Percentiles rank a stretch among this genome's conserved stretches.
Evolutionary conservation across 2,329 filamentous ascomycete species (phyloP).

Genomic region (Aspergillus sp.): DNA sequence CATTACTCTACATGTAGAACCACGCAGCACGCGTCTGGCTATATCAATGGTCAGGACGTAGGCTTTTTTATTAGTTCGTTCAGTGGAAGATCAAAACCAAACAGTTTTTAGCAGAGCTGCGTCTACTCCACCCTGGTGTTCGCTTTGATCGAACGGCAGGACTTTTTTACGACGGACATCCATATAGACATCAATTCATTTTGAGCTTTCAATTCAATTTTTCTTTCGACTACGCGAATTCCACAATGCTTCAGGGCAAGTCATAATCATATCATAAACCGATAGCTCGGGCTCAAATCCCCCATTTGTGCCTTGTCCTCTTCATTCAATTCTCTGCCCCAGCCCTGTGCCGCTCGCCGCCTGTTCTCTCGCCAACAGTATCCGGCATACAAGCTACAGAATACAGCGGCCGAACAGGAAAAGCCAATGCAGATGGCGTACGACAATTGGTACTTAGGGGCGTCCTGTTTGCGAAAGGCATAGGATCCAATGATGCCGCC

Average conservation of each 20-base stretch:
- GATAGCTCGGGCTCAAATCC: conserved; percentile 9
- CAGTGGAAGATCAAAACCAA: conserved; percentile 44
- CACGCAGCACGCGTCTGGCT: conserved; percentile 35
- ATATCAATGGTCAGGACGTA: no score
- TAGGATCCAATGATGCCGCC: conserved; percentile 51
- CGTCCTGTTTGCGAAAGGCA: conserved; percentile 39
- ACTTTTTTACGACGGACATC: conserved; percentile 44
- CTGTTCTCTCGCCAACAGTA: conserved; percentile 20
- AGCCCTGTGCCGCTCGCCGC: conserved; percentile 14
- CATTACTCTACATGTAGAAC: conserved; percentile 6
- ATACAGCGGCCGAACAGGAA: conserved; percentile 15
- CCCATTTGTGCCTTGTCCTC: conserved; percentile 20
- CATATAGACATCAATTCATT: background rate
- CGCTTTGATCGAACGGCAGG: conserved; percentile 35
- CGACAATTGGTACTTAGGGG: conserved; percentile 15
- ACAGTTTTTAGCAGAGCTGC: conserved; percentile 47
- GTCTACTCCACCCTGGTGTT: conserved; percentile 47
- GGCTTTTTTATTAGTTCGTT: conserved; percentile 25
- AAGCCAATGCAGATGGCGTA: conserved; percentile 20
- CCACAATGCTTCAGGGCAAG: no score
- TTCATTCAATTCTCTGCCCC: conserved; percentile 16
- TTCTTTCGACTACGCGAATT: background rate
- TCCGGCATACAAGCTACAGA: conserved; percentile 18
- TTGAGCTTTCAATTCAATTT: background rate
- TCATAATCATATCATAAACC: conserved; percentile 1